Conservation (phyloP, 805 yeast genomes). For the Metschnikowia cerradonensis region DNA sequence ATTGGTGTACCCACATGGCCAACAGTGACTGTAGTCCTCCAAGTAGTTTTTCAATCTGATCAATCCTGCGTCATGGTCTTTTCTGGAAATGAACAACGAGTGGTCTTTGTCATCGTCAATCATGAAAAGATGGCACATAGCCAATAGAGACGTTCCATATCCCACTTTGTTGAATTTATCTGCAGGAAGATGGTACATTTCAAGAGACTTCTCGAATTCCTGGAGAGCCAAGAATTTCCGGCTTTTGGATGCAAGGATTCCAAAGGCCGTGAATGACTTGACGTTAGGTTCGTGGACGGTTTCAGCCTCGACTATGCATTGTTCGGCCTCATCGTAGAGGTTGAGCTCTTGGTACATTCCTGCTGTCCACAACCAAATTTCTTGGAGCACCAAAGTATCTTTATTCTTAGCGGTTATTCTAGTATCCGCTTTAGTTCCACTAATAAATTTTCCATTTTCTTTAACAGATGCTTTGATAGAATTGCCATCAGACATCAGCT, state of each 20-base stretch:
- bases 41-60: constrained; percentile 49
- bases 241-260: constrained; percentile 41
- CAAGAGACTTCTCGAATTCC: constrained; percentile 63
- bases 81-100: constrained; percentile 47
- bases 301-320: constrained; percentile 71
- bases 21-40: constrained; percentile 33
- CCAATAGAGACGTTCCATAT: constrained; percentile 51
- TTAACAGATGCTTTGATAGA: not conserved
- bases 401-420: constrained; percentile 2
- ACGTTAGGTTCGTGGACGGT: constrained; percentile 42
- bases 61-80: constrained; percentile 58
- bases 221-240: constrained; percentile 50
- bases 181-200: constrained; percentile 25
- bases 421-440: not conserved
- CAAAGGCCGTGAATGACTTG: constrained; percentile 48
- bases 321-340: constrained; percentile 56
- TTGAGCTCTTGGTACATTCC: constrained; percentile 57
- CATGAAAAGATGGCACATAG: constrained; percentile 49
- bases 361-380: constrained; percentile 73
- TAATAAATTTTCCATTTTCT: not conserved
- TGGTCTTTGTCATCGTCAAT: constrained; percentile 32
- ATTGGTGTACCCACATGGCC: constrained; percentile 39
- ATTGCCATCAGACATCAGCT: constrained; percentile 6
- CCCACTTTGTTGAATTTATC: constrained; percentile 25
- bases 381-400: constrained; percentile 40